Evolutionary conservation across 106 monocot genomes (phyloP), one percentile per base, ranked within the genome.

Genomic region (Apostasia ramifera): DNA sequence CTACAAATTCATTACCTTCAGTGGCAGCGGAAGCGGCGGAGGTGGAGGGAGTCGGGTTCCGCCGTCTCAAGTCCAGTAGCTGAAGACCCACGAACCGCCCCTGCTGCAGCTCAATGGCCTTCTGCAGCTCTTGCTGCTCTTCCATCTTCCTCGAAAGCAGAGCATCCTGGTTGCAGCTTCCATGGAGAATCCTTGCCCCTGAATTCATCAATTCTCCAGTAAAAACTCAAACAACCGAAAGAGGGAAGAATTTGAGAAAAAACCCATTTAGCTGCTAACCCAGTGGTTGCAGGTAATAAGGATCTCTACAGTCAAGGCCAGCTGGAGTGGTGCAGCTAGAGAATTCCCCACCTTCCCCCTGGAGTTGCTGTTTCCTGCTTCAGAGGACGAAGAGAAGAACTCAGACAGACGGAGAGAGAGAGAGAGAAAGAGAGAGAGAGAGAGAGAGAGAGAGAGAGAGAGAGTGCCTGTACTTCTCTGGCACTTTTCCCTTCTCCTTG

Each of bases 41-140:
- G 56, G 52, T 11, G 77, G 10, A 7, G 70, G 79, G 52, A 13
- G 60, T 51, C 8, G 63, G 11, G 52, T 43, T 77, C 44, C 80
- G 59, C 40, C 53, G 66, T 72, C 86, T 84, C 62, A 93, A 66
- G 60, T 94, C 87, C 37, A 84, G 82, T 0, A 93, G 77, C 57
- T 90, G 90, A 37, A 94, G 86, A 7, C 82, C 87, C 82, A 94
- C 78, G 80, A 94, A 80, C 26, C 89, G 76, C 59, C 86, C 67
- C 8, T 80, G 67, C 56, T 94, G 90, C 52, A 85, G 63, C 71
- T 94, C 93, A 40, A 94, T 90, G 0, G 93, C 89, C 42, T 94
- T 86, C 72, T 90, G 93, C 2, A 94, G 80, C 68, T 89, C 93
- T 39, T 85, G 81, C 76, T 83, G 84, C 66, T 94, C 90, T 55